Evolutionary conservation across 1,284 basidiomycete genomes (phyloP).

Genomic region (Volvariella surrecta): DNA sequence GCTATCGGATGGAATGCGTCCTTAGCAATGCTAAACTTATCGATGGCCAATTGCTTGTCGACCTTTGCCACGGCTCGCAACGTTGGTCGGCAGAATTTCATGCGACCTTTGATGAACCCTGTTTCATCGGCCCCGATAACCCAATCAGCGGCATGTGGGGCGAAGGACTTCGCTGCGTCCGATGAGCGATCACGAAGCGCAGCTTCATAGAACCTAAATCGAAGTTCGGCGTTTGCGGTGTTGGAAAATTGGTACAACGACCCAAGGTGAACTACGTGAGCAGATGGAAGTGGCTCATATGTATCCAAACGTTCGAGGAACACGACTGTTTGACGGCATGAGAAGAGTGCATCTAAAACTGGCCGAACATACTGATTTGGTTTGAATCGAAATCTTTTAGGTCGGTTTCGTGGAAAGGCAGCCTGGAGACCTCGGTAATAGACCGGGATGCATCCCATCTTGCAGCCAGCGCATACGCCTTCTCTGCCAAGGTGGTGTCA

Average conservation of each 20-base stretch:
- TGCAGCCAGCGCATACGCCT: conserved; percentile 64
- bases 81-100: conserved; percentile 77
- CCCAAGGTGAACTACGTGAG: conserved; percentile 49
- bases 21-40: conserved; percentile 44
- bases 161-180: conserved; percentile 38
- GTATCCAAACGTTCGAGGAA: conserved; percentile 67
- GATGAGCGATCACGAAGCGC: conserved; percentile 45
- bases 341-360: neutral
- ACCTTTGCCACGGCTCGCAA: conserved; percentile 50
- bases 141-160: conserved; percentile 52
- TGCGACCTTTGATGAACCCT: conserved; percentile 60
- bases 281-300: conserved; percentile 43
- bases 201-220: conserved; percentile 63
- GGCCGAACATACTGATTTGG: conserved; percentile 46
- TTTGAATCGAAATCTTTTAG: conserved; percentile 55
- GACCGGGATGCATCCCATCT: conserved; percentile 70
- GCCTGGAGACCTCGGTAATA: conserved; percentile 30
- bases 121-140: conserved; percentile 55
- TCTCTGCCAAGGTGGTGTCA: conserved; percentile 71
- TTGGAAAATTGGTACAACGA: conserved; percentile 41
- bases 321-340: conserved; percentile 35
- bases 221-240: conserved; percentile 64
- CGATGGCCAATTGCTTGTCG: conserved; percentile 54
- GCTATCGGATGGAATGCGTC: conserved; percentile 73
- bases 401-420: conserved; percentile 46